Evolutionary conservation across 139 green algal species (phyloP).

Genomic region (Volvox africanus): DNA sequence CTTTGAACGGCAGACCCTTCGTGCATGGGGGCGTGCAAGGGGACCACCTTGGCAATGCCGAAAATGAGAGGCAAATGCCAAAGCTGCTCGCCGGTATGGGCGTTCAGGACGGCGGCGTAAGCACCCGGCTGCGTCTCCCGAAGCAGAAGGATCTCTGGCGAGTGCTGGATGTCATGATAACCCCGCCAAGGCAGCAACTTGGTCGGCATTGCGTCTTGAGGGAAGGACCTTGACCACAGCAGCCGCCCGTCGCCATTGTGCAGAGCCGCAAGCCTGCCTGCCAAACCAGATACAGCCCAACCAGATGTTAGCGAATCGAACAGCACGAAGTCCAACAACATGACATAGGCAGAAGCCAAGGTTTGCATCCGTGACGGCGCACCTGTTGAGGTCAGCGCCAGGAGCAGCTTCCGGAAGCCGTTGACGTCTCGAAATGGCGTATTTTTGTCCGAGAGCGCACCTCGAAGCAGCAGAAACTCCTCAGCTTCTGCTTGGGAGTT

Average conservation of each 20-base stretch:
- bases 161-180: slow-evolving; percentile 77
- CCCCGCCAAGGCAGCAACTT: slow-evolving; percentile 66
- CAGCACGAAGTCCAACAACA: no score
- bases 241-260: slow-evolving; percentile 92
- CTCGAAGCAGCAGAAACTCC: slow-evolving; percentile 51
- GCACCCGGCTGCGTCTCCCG: neutral
- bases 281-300: neutral
- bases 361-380: neutral
- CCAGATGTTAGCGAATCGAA: neutral
- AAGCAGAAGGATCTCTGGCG: slow-evolving; percentile 69
- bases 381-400: slow-evolving; percentile 67
- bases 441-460: slow-evolving; percentile 58
- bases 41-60: slow-evolving; percentile 64
- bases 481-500: slow-evolving; percentile 40
- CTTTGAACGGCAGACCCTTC: slow-evolving; percentile 67
- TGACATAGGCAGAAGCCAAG: no score
- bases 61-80: slow-evolving; percentile 23
- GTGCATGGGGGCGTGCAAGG: slow-evolving; percentile 53
- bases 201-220: neutral
- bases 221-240: slow-evolving; percentile 75
- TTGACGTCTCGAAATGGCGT: slow-evolving; percentile 73
- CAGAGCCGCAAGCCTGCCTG: slow-evolving; percentile 83
- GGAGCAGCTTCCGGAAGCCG: slow-evolving; percentile 84
- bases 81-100: slow-evolving; percentile 63
- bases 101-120: slow-evolving; percentile 63